Base-by-base conservation (phyloP, 179 eudicot species). In the Pouteria campechiana region DNA sequence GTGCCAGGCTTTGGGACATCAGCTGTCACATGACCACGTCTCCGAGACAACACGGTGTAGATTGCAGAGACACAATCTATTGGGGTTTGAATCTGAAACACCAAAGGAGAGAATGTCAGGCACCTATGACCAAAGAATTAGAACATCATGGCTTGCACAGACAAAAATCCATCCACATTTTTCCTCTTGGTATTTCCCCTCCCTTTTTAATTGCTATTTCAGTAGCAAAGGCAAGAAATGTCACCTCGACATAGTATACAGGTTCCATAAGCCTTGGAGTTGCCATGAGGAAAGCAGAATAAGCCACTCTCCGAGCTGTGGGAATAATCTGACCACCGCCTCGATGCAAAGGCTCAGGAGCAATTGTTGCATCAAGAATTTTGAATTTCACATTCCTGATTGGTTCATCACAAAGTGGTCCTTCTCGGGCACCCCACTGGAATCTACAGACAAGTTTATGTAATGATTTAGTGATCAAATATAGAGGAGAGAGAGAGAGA, bases 401-500 rank as follows among this genome's bases (percentile, higher is more conserved):
- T 31, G 99, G 99, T 55, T 92, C 99, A 24, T 92, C 99, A 55
- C 99, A 92, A 2, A 92, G 88, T 2, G 99, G 99, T 37, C 96
- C 99, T 72, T 92, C 99, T 35, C 99, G 88, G 16, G 99, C 99
- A 58, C 99, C 99, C 99, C 99, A 92, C 38, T 92, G 99, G 39
- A 92, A 92, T 49, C 99, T 92, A 70, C 41, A 40, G 51, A 44
- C 13, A 54, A 20, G 44, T 25, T 37, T 12, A 7, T 16, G 21
- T n/a, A 17, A 32, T n/a, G 8, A 32, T 18, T 46, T 27, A 44
- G 25, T 25, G 20, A 17, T 6, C 2, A 19, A 13, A 48, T 16
- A 9, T 17, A 5, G n/a, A 28, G 4, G 32, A 21, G 15, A 18
- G 39, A 29, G 28, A 8, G 17, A 15, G 12, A 48, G 20, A 34